phyloP scores from a whole-genome alignment of 768 basidiomycete genomes.

The Tulasnella sp. region DNA sequence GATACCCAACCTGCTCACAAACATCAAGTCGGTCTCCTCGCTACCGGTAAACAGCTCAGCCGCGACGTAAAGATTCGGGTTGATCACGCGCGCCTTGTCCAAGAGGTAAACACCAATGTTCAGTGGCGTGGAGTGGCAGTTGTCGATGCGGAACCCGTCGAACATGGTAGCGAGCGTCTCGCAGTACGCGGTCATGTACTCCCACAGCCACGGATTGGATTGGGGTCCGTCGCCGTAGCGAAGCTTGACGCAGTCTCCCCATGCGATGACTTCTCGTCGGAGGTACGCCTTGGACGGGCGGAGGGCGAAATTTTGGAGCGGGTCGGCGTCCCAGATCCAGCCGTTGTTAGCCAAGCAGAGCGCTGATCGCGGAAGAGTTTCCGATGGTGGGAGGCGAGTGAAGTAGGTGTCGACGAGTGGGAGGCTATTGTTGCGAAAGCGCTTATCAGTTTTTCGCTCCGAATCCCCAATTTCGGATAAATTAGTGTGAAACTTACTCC shows the following conservation, averaged over 20 bases:
- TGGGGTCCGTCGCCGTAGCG: constrained; percentile 79
- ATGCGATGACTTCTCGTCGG: constrained; percentile 92
- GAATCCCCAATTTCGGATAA: neutral
- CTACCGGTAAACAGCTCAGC: constrained; percentile 96
- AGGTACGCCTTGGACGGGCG: constrained; percentile 91
- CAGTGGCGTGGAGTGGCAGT: constrained; percentile 95
- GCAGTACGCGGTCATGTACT: constrained; percentile 83
- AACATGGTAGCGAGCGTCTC: constrained; percentile 73
- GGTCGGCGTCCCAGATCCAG: constrained; percentile 98
- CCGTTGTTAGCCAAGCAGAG: constrained; percentile 96
- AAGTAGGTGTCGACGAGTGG: constrained; percentile 92
- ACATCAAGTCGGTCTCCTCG: constrained; percentile 87
- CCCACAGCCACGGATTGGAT: constrained; percentile 93
- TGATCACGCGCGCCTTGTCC: constrained; percentile 81
- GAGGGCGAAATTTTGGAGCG: constrained; percentile 89
- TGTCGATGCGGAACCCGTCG: constrained; percentile 97
- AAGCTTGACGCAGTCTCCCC: constrained; percentile 97
- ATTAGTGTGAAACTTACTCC: constrained; percentile 41
- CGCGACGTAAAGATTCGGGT: constrained; percentile 92
- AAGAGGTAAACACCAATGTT: constrained; percentile 95
- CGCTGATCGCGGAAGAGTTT: constrained; percentile 45
- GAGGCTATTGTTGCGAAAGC: too few species aligned
- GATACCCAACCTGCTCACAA: constrained; percentile 87
- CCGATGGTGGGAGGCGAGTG: constrained; percentile 62
- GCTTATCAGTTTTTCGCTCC: too few species aligned